Evolutionary conservation across 2,329 filamentous ascomycete genomes (phyloP).

Genomic region (Lachnellula cervina): DNA sequence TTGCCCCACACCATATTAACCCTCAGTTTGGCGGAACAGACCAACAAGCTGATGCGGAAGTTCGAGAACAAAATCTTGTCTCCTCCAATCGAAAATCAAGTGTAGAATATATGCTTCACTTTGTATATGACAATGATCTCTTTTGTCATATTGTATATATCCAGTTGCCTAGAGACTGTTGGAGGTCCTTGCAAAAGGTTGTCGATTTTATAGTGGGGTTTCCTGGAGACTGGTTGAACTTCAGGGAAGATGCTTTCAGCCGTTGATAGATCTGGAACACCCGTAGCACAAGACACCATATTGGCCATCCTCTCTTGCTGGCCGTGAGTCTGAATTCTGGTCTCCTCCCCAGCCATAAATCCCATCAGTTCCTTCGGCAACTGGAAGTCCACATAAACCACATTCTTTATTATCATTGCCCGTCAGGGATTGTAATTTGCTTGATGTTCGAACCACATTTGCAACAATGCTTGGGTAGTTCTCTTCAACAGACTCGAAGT

Average conservation of each 20-base stretch:
- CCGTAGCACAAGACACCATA: conserved; percentile 61
- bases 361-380: conserved; percentile 59
- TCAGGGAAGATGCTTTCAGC: conserved; percentile 33
- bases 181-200: conserved; percentile 1
- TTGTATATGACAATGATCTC: conserved; percentile 5
- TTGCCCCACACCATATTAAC: conserved; percentile 94
- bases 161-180: conserved; percentile 15
- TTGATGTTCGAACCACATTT: conserved; percentile 90
- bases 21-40: conserved; percentile 90
- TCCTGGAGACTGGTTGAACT: conserved; percentile 1
- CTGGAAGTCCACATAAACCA: conserved; percentile 63
- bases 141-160: conserved; percentile 21
- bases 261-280: conserved; percentile 60
- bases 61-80: conserved; percentile 60
- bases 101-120: conserved; percentile 12
- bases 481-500: conserved; percentile 80
- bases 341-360: conserved; percentile 56
- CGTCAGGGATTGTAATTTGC: conserved; percentile 60
- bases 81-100: conserved; percentile 27
- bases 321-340: conserved; percentile 37
- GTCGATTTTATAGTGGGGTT: not conserved
- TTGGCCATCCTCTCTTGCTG: conserved; percentile 26
- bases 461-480: conserved; percentile 88
- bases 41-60: conserved; percentile 83
- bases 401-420: conserved; percentile 42